A percentile compares a stretch with the other conserved stretches of the same genome.
Evolutionary conservation across 2,329 filamentous ascomycete species (phyloP).

Genomic region (Spiromastix sp.): DNA sequence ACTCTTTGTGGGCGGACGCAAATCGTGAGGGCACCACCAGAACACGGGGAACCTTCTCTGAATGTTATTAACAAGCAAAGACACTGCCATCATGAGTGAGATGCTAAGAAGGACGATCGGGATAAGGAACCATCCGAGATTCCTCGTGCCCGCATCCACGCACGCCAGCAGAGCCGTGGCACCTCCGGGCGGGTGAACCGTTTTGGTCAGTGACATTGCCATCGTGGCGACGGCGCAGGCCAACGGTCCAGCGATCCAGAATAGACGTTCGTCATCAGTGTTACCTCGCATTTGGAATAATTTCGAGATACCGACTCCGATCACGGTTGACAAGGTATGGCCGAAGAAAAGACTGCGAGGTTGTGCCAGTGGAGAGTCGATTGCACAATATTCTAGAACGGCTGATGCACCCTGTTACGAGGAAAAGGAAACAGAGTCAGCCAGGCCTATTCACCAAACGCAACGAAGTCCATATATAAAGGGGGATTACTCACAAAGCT

Average conservation of each 20-base stretch:
- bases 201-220: slow-evolving; percentile 60
- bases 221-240: slow-evolving; percentile 53
- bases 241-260: slow-evolving; percentile 56
- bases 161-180: slow-evolving; percentile 63
- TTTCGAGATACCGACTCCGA: slow-evolving; percentile 54
- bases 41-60: slow-evolving; percentile 57
- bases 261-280: slow-evolving; percentile 38
- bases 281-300: slow-evolving; percentile 49
- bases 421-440: background rate
- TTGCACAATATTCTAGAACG: slow-evolving; percentile 63
- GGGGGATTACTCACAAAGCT: slow-evolving; percentile 50
- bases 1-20: slow-evolving; percentile 12
- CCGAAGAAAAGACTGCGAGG: slow-evolving; percentile 59
- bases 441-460: no score
- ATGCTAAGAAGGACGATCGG: slow-evolving; percentile 53
- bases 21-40: slow-evolving; percentile 45
- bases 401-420: slow-evolving; percentile 55
- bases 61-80: slow-evolving; percentile 59
- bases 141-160: slow-evolving; percentile 42
- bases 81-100: slow-evolving; percentile 50
- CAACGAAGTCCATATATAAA: no score
- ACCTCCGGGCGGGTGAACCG: slow-evolving; percentile 63
- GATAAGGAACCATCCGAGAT: slow-evolving; percentile 59
- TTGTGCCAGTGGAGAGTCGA: slow-evolving; percentile 62
- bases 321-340: slow-evolving; percentile 52